These are phyloP conservation scores for Eucalyptus pauciflora DNA, from an alignment of 345 rosid species.

Conservation along the genomic window DNA sequence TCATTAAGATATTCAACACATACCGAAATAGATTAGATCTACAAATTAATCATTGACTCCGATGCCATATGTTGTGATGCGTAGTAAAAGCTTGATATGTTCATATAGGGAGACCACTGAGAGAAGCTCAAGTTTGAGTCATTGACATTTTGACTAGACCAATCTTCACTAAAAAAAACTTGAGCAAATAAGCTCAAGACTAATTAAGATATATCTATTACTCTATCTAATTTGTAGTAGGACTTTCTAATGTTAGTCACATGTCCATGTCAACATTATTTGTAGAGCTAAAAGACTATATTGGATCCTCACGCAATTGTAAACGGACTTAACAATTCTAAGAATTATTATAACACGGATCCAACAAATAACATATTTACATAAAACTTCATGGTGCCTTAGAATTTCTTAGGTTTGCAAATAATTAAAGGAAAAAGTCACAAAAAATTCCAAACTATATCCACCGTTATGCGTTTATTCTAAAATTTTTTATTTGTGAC, in stretches of 20 bases:
- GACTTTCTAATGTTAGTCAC: not conserved
- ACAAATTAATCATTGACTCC: not conserved
- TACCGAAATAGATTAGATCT: not conserved
- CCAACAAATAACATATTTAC: not conserved
- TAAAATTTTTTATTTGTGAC: not conserved
- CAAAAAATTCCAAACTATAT: not conserved
- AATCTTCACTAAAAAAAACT: not conserved
- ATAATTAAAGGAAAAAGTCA: not conserved
- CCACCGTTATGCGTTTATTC: accelerated
- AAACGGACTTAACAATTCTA: not conserved
- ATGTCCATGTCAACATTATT: not conserved
- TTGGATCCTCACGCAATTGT: accelerated
- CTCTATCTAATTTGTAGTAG: not conserved
- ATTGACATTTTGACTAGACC: not conserved
- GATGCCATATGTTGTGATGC: not conserved
- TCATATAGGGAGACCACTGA: not conserved
- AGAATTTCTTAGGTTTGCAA: not conserved
- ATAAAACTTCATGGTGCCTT: not conserved
- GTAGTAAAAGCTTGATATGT: not conserved
- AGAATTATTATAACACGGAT: not conserved
- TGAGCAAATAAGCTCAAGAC: not conserved
- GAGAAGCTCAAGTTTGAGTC: not conserved
- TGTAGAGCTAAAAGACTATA: not conserved
- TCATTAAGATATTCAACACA: not conserved
- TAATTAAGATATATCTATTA: not conserved